Conservation (phyloP, 495 filamentous ascomycete species). For the Tuber melanosporum region DNA sequence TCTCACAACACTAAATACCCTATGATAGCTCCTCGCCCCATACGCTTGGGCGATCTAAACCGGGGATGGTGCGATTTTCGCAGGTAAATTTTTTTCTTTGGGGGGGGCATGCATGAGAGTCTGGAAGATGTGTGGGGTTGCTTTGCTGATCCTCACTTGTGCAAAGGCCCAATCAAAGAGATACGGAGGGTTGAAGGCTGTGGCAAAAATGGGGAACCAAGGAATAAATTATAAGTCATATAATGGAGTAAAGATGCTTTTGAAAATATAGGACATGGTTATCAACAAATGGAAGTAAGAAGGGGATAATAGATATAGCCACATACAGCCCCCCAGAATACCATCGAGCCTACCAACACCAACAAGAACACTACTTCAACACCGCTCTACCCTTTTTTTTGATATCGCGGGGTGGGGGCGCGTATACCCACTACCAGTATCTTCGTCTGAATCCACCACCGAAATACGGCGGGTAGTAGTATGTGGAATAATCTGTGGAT, state of each 20-base stretch:
- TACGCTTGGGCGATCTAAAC: background rate
- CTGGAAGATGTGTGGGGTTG: background rate
- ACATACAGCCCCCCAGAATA: background rate
- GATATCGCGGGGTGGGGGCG: background rate
- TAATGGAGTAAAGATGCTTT: conserved; percentile 4
- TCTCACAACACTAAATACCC: background rate
- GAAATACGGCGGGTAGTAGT: background rate
- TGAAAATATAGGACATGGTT: background rate
- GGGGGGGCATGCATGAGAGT: background rate
- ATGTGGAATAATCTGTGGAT: background rate
- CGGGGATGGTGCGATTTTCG: background rate
- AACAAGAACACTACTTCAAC: background rate
- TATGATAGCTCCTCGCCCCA: background rate
- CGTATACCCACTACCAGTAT: background rate
- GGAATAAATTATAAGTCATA: background rate
- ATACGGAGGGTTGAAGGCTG: background rate
- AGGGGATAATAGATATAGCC: background rate
- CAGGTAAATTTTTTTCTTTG: background rate
- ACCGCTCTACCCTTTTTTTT: background rate
- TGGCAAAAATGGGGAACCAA: background rate
- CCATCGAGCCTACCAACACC: background rate
- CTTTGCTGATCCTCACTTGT: background rate
- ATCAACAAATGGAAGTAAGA: background rate
- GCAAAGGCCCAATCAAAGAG: background rate
- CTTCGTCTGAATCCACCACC: background rate